phyloP scores from a whole-genome alignment of 257 asterid genomes.

The Dorcoceras hygrometricum region DNA sequence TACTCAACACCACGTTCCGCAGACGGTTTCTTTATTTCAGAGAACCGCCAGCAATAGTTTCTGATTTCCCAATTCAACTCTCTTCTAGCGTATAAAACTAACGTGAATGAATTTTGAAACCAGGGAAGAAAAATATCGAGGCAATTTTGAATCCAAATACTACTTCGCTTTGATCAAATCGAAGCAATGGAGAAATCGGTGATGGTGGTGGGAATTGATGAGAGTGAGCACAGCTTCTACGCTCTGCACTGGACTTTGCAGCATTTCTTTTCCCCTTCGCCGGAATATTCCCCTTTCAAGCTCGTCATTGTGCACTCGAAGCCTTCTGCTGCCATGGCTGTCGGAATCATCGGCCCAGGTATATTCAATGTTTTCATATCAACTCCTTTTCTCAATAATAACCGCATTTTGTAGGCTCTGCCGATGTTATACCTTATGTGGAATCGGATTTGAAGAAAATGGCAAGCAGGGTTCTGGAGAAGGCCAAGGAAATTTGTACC shows the following conservation, averaged over 20 bases:
- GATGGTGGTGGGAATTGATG: slow-evolving; percentile 80
- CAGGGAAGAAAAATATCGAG: no score
- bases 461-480: slow-evolving; percentile 57
- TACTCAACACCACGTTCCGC: not conserved
- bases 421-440: slow-evolving; percentile 60
- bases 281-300: slow-evolving; percentile 45
- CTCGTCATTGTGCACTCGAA: slow-evolving; percentile 67
- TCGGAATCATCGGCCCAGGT: slow-evolving; percentile 81
- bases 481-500: slow-evolving; percentile 54
- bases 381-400: not conserved
- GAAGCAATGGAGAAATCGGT: slow-evolving; percentile 58
- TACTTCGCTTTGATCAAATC: no score
- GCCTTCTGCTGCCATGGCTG: slow-evolving; percentile 47
- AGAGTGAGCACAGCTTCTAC: slow-evolving; percentile 72
- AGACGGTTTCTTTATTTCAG: not conserved
- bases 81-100: no score
- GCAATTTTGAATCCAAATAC: no score
- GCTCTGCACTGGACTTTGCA: slow-evolving; percentile 78
- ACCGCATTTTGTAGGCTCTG: slow-evolving; percentile 43
- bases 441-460: slow-evolving; percentile 71
- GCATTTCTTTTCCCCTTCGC: slow-evolving; percentile 53
- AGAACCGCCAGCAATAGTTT: not conserved
- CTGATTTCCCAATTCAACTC: not conserved
- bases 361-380: slow-evolving; percentile 2
- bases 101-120: no score